These are phyloP conservation scores for Thermomucor indicae-seudaticae DNA, from an alignment of 371 early-diverging fungal species.

Conservation along the genomic window DNA sequence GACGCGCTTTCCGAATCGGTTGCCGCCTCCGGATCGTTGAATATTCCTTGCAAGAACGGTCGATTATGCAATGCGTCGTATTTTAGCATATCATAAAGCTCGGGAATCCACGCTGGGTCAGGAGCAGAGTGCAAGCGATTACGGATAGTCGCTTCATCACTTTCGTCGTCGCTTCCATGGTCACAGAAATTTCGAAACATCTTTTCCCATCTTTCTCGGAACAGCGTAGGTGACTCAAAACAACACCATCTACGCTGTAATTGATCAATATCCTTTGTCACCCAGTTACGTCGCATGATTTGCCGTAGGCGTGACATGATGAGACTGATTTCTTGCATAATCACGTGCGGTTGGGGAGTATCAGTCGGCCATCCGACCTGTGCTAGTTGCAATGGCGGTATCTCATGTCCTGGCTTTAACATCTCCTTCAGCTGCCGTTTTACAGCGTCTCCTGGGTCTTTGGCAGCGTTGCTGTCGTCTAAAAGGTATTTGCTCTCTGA, in stretches of 20 bases:
- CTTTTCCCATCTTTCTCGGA: conserved; percentile 95
- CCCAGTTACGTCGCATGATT: conserved; percentile 80
- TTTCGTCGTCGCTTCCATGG: conserved; percentile 43
- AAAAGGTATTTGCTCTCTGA: conserved; percentile 84
- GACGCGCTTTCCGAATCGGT: conserved; percentile 6
- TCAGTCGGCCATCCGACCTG: conserved; percentile 52
- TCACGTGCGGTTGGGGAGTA: conserved; percentile 57
- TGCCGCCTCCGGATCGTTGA: conserved; percentile 31
- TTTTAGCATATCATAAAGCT: conserved; percentile 92
- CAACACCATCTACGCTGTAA: conserved; percentile 80
- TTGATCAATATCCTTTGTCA: conserved; percentile 45
- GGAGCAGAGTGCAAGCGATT: conserved; percentile 6
- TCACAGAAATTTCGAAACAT: conserved; percentile 86
- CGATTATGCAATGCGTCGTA: conserved; percentile 95
- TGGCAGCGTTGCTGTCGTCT: conserved; percentile 93
- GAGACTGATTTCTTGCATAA: conserved; percentile 67
- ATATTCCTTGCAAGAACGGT: conserved; percentile 71
- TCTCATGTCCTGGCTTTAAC: conserved; percentile 50
- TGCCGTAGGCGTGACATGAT: conserved; percentile 64
- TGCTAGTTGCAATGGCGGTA: conserved; percentile 36
- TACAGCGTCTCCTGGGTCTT: conserved; percentile 87
- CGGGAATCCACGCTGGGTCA: conserved; percentile 89
- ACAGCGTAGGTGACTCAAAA: conserved; percentile 68
- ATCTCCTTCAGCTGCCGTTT: conserved; percentile 66
- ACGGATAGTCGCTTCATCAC: conserved; percentile 26